A percentile compares a stretch with the other conserved stretches of the same genome.
phyloP scores from a whole-genome alignment of 2,329 filamentous ascomycete species.

The Zymoseptoria pseudotritici region DNA sequence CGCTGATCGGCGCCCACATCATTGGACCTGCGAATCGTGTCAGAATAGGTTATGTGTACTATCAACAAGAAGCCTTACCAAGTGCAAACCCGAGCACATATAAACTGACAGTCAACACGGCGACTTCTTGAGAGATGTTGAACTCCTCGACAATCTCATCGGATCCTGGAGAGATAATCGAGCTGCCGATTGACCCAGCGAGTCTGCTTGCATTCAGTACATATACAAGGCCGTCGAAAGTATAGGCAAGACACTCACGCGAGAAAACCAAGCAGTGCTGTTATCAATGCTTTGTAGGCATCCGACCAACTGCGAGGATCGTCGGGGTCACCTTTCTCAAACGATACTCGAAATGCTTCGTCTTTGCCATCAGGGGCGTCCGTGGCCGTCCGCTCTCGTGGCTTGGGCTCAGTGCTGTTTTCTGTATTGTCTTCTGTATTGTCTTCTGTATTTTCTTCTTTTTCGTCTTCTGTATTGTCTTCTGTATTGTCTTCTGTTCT shows the following conservation, averaged over 20 bases:
- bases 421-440: background rate
- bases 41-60: background rate
- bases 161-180: constrained; percentile 45
- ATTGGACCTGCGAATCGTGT: background rate
- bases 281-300: constrained; percentile 42
- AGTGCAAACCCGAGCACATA: constrained; percentile 41
- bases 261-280: constrained; percentile 43
- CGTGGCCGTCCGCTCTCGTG: background rate
- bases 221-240: background rate
- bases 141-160: constrained; percentile 37
- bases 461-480: background rate
- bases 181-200: constrained; percentile 34
- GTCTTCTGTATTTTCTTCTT: too few relatives aligned
- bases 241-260: constrained; percentile 42
- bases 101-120: constrained; percentile 41
- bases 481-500: background rate
- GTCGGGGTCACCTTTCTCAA: constrained; percentile 29
- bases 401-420: background rate
- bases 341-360: constrained; percentile 23
- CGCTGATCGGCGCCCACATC: constrained; percentile 14
- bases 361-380: constrained; percentile 3
- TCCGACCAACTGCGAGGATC: constrained; percentile 44
- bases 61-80: constrained; percentile 22
- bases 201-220: constrained; percentile 1
- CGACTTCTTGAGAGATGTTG: constrained; percentile 37